phyloP scores from a whole-genome alignment of 306 rosid genomes.

The Aeschynomene evenia region DNA sequence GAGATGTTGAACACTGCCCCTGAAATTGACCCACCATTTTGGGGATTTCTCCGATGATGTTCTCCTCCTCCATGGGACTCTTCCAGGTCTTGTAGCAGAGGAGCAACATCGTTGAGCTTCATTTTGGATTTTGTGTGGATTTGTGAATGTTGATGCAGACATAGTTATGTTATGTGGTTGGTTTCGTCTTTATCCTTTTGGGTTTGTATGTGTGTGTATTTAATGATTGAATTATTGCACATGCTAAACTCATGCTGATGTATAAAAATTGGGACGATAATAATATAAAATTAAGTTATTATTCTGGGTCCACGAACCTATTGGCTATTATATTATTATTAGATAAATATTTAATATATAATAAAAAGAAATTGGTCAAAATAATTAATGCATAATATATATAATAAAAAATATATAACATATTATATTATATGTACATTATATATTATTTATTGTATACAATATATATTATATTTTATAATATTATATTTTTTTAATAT shows the following conservation, averaged over 20 bases:
- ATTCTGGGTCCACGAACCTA: neutral
- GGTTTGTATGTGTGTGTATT: neutral
- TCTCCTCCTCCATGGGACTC: neutral
- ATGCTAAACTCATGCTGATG: neutral
- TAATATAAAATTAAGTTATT: neutral
- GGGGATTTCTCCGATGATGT: neutral
- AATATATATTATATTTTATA: too few relatives aligned
- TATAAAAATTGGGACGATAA: neutral
- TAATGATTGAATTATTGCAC: neutral
- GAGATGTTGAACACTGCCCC: conserved; percentile 63
- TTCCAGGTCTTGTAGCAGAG: conserved; percentile 25
- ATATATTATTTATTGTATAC: too few relatives aligned
- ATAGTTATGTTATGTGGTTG: too few relatives aligned
- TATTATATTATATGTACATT: too few relatives aligned
- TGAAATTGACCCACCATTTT: conserved; percentile 34
- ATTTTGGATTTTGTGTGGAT: neutral
- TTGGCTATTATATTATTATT: too few relatives aligned
- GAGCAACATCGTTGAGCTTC: neutral
- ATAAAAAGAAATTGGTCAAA: too few relatives aligned
- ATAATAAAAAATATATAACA: too few relatives aligned
- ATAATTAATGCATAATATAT: too few relatives aligned
- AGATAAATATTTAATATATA: too few relatives aligned
- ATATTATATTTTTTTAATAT: too few relatives aligned
- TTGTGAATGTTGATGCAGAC: neutral
- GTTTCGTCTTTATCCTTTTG: neutral